Evolutionary conservation across 2,329 filamentous ascomycete species (phyloP).

Genomic region (Chrysosporium queenslandicum): DNA sequence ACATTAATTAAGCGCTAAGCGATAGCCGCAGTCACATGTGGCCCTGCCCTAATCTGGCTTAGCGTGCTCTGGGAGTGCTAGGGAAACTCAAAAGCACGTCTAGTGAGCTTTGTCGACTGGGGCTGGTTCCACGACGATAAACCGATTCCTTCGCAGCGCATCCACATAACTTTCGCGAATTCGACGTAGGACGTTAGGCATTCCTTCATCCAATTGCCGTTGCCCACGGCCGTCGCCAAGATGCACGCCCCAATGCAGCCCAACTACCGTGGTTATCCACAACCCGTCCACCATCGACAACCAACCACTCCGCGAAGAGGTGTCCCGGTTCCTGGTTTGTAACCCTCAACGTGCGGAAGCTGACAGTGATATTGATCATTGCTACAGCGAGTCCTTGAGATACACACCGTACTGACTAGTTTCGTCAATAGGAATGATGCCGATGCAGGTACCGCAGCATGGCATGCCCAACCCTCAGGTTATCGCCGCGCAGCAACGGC

Average conservation of each 20-base stretch:
- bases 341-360: background rate
- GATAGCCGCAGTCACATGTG: constrained; percentile 4
- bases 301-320: constrained; percentile 36
- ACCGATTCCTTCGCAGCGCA: constrained; percentile 8
- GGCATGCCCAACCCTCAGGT: constrained; percentile 30
- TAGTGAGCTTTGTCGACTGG: constrained; percentile 1
- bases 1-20: constrained; percentile 4
- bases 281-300: constrained; percentile 31
- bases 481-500: constrained; percentile 28
- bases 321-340: constrained; percentile 30
- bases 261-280: constrained; percentile 35
- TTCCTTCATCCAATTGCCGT: constrained; percentile 4
- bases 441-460: constrained; percentile 32
- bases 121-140: constrained; percentile 9
- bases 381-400: background rate
- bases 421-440: constrained; percentile 11
- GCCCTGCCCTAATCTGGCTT: background rate
- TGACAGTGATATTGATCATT: background rate
- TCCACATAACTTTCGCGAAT: constrained; percentile 7
- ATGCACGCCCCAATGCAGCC: constrained; percentile 35
- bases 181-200: constrained; percentile 1
- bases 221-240: constrained; percentile 13
- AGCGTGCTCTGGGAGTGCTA: background rate
- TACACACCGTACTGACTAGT: background rate
- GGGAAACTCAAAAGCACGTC: constrained; percentile 6